These are phyloP conservation scores for Mycena maculata DNA, from an alignment of 768 basidiomycete genomes.

Conservation along the genomic window DNA sequence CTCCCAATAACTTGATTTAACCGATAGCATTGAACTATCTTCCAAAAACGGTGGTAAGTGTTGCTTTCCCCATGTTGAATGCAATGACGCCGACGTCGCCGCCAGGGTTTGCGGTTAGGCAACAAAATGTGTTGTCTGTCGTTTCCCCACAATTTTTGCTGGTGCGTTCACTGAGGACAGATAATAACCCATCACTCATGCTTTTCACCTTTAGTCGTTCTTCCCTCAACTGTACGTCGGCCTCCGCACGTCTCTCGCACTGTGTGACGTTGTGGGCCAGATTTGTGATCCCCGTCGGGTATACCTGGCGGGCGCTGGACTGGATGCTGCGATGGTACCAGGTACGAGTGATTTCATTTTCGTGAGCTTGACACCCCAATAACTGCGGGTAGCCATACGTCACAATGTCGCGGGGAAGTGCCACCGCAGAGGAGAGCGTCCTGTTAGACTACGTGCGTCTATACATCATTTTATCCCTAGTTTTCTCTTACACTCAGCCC, in stretches of 20 bases:
- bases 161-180: constrained; percentile 40
- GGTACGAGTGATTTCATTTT: too few relatives aligned
- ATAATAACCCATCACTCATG: background rate
- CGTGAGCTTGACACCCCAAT: background rate
- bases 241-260: background rate
- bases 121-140: constrained; percentile 59
- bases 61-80: constrained; percentile 27
- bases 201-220: constrained; percentile 59
- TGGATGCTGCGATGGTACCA: constrained; percentile 69
- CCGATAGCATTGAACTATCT: constrained; percentile 48
- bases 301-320: constrained; percentile 64
- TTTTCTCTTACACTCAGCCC: constrained; percentile 3
- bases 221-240: constrained; percentile 61
- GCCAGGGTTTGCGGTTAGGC: constrained; percentile 66
- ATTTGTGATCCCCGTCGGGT: constrained; percentile 61
- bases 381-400: constrained; percentile 68
- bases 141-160: constrained; percentile 61
- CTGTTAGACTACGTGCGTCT: constrained; percentile 71
- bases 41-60: constrained; percentile 52
- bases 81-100: constrained; percentile 7
- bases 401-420: constrained; percentile 62
- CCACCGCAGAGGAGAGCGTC: constrained; percentile 68
- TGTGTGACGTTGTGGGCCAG: constrained; percentile 37
- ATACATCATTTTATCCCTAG: background rate
- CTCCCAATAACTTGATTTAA: background rate